These are phyloP conservation scores for Quercus dentata DNA, from an alignment of 306 rosid genomes.

Conservation along the genomic window DNA sequence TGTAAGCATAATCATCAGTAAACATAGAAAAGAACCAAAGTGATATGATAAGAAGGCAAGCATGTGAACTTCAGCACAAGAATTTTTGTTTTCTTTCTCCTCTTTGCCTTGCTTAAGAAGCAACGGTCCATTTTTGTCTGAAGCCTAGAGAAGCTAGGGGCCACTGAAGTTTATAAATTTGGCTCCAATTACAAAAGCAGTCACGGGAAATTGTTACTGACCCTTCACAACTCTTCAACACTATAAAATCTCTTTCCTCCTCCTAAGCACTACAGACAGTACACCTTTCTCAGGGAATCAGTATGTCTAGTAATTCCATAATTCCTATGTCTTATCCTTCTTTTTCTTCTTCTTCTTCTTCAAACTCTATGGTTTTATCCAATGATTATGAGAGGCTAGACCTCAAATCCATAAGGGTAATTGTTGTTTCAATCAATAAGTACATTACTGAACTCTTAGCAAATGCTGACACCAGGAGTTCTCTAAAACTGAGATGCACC, in stretches of 20 bases:
- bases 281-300: constrained; percentile 7
- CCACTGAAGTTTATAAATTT: constrained; percentile 37
- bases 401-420: constrained; percentile 48
- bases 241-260: constrained; percentile 9
- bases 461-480: constrained; percentile 40
- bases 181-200: constrained; percentile 9
- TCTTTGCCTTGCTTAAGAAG: constrained; percentile 21
- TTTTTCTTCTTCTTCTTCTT: constrained; percentile 12
- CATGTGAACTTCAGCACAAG: neutral
- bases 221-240: constrained; percentile 16
- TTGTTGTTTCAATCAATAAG: constrained; percentile 49
- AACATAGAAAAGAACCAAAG: constrained; percentile 28
- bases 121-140: constrained; percentile 29
- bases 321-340: neutral
- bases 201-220: constrained; percentile 60
- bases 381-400: constrained; percentile 39
- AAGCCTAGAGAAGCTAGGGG: constrained; percentile 22
- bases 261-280: constrained; percentile 8
- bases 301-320: constrained; percentile 22
- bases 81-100: neutral
- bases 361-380: constrained; percentile 21
- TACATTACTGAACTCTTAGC: constrained; percentile 41
- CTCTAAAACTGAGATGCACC: constrained; percentile 44
- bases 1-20: constrained; percentile 3
- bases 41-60: constrained; percentile 3